Evolutionary conservation across 2,329 filamentous ascomycete genomes (phyloP).

Genomic region (Hypoxylon sp.): DNA sequence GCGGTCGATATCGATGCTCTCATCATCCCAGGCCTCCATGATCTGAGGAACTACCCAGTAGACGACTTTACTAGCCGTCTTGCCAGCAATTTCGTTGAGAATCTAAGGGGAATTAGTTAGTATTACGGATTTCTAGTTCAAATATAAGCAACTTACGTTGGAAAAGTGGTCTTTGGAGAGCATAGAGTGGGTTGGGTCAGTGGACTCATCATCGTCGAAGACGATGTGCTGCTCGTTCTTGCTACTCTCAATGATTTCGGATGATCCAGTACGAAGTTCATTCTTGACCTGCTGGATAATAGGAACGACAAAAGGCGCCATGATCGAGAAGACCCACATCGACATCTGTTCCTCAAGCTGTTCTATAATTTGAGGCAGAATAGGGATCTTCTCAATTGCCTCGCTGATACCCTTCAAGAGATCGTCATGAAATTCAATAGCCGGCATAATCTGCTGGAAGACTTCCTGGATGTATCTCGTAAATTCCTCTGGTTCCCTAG

Average conservation of each 20-base stretch:
- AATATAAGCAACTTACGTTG: slow-evolving; percentile 67
- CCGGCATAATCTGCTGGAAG: slow-evolving; percentile 86
- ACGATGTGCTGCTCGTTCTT: slow-evolving; percentile 88
- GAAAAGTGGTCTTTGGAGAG: slow-evolving; percentile 96
- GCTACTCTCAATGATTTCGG: slow-evolving; percentile 88
- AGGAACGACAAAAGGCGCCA: slow-evolving; percentile 89
- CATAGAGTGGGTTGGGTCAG: slow-evolving; percentile 95
- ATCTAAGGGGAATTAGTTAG: slow-evolving; percentile 60
- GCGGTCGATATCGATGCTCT: slow-evolving; percentile 76
- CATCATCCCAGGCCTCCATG: slow-evolving; percentile 89
- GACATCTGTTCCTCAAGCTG: slow-evolving; percentile 90
- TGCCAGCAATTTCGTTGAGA: slow-evolving; percentile 89
- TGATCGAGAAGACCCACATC: slow-evolving; percentile 90
- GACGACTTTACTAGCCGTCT: slow-evolving; percentile 82
- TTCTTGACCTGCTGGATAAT: slow-evolving; percentile 89
- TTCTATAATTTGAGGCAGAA: slow-evolving; percentile 87
- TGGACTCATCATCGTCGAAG: slow-evolving; percentile 81
- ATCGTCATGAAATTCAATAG: slow-evolving; percentile 91
- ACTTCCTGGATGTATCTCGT: slow-evolving; percentile 81
- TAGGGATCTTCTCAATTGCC: slow-evolving; percentile 86
- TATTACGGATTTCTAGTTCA: background rate
- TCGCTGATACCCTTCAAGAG: slow-evolving; percentile 83
- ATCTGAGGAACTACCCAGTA: slow-evolving; percentile 91
- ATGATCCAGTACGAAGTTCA: slow-evolving; percentile 87
- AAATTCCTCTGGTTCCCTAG: slow-evolving; percentile 86